These are phyloP conservation scores for Aspergillus glaucus DNA, from an alignment of 2,329 filamentous ascomycete genomes.

Conservation along the genomic window DNA sequence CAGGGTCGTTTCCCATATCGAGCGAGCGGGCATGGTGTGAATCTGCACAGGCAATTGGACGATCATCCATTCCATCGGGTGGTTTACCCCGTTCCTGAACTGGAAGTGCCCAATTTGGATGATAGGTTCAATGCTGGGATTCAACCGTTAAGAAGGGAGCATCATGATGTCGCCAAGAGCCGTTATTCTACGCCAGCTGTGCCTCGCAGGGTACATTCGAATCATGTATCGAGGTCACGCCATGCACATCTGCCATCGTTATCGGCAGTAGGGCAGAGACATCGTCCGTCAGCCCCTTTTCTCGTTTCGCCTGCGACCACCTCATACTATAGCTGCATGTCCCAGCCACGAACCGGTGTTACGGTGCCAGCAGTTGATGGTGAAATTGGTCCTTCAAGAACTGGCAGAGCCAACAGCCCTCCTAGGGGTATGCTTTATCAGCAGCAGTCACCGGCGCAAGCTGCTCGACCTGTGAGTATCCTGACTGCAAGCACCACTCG, in stretches of 20 bases:
- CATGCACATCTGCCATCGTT: not conserved
- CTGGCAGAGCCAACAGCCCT: not conserved
- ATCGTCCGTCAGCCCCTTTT: not conserved
- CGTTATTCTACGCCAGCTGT: not conserved
- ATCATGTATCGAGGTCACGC: not conserved
- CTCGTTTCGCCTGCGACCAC: not conserved
- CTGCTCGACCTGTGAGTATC: not conserved
- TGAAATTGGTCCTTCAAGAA: not conserved
- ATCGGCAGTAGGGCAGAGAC: not conserved
- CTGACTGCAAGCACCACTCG: not conserved
- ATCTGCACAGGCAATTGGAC: constrained; percentile 19
- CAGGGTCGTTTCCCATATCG: constrained; percentile 35
- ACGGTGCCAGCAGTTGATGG: not conserved
- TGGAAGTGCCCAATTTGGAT: not conserved
- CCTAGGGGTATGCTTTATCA: not conserved
- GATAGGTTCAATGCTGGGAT: constrained; percentile 1
- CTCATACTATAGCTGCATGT: not conserved
- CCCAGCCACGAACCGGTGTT: not conserved
- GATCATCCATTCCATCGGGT: constrained; percentile 32
- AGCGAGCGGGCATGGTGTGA: constrained; percentile 37
- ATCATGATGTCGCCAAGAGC: too few relatives aligned
- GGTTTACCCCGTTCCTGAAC: constrained; percentile 18
- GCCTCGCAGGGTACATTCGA: not conserved
- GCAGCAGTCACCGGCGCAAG: not conserved
- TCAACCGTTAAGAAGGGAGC: too few relatives aligned